Evolutionary conservation across 257 asterid genomes (phyloP).

Genomic region (Lantana camara): DNA sequence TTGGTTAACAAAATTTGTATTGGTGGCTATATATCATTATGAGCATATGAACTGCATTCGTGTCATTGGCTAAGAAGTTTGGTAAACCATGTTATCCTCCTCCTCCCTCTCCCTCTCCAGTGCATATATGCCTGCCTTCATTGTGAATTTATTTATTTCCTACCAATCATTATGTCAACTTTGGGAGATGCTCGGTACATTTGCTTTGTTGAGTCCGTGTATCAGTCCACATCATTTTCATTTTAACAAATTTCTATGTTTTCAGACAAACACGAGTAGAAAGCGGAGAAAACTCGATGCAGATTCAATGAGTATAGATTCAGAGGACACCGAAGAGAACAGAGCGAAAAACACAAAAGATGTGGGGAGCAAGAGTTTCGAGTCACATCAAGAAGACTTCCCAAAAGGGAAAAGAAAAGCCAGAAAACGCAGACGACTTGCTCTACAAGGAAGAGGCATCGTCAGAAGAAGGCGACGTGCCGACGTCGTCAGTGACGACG

Average conservation of each 20-base stretch:
- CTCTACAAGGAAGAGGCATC: conserved; percentile 66
- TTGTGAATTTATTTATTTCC: not conserved
- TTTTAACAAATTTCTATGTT: conserved; percentile 28
- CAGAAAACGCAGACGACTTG: conserved; percentile 74
- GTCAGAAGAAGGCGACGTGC: conserved; percentile 67
- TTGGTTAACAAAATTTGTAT: not conserved
- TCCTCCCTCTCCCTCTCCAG: not conserved
- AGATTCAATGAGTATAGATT: conserved; percentile 58
- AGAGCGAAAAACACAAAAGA: conserved; percentile 41
- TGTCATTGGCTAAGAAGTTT: not conserved
- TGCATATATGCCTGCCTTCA: not conserved
- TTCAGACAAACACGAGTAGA: conserved; percentile 74
- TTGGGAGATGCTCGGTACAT: too few species aligned
- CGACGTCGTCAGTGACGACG: conserved; percentile 74
- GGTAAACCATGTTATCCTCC: not conserved
- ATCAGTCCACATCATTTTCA: too few species aligned
- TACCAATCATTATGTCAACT: not conserved
- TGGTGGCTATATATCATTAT: not conserved
- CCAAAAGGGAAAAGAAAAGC: conserved; percentile 90
- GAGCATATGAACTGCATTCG: not conserved
- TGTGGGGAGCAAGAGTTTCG: conserved; percentile 52
- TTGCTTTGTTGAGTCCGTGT: not conserved
- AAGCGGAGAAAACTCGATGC: conserved; percentile 74
- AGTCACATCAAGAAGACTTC: conserved; percentile 76
- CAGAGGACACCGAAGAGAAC: conserved; percentile 71